These are phyloP conservation scores for Vitis hybrid DNA, from an alignment of 177 flowering plant genomes.

Conservation along the genomic window DNA sequence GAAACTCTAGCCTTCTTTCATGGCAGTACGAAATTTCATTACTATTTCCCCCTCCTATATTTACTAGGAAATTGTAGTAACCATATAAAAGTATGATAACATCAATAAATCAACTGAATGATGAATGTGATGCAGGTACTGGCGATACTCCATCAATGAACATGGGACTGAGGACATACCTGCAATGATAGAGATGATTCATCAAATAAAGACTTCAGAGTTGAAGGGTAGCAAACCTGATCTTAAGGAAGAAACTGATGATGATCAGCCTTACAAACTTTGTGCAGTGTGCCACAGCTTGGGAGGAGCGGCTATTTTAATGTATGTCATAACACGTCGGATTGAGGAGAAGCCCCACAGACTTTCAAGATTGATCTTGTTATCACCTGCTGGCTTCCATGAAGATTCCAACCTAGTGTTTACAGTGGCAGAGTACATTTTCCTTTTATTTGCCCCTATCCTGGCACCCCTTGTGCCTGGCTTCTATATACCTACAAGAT, in stretches of 20 bases:
- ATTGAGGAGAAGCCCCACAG: slow-evolving; percentile 82
- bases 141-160: slow-evolving; percentile 92
- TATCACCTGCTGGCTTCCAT: slow-evolving; percentile 98
- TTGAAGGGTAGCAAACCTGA: slow-evolving; percentile 38
- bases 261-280: slow-evolving; percentile 78
- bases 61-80: too few relatives aligned
- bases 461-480: slow-evolving; percentile 71
- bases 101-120: neutral
- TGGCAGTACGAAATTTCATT: too few relatives aligned
- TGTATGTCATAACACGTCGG: slow-evolving; percentile 71
- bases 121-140: slow-evolving; percentile 60
- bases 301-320: slow-evolving; percentile 91
- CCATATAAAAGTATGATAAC: neutral
- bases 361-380: slow-evolving; percentile 74
- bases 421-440: slow-evolving; percentile 43
- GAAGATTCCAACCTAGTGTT: slow-evolving; percentile 63
- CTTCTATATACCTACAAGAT: slow-evolving; percentile 88
- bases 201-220: slow-evolving; percentile 75
- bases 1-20: too few relatives aligned
- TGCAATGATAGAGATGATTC: slow-evolving; percentile 89
- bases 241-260: slow-evolving; percentile 37
- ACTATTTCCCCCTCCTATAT: too few relatives aligned
- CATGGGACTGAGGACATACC: slow-evolving; percentile 91
- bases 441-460: slow-evolving; percentile 60
- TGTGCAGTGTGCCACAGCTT: slow-evolving; percentile 89